Evolutionary conservation across 2,329 filamentous ascomycete species (phyloP), one percentile per base, ranked within the genome.

Genomic region (Juglanconis oblonga): DNA sequence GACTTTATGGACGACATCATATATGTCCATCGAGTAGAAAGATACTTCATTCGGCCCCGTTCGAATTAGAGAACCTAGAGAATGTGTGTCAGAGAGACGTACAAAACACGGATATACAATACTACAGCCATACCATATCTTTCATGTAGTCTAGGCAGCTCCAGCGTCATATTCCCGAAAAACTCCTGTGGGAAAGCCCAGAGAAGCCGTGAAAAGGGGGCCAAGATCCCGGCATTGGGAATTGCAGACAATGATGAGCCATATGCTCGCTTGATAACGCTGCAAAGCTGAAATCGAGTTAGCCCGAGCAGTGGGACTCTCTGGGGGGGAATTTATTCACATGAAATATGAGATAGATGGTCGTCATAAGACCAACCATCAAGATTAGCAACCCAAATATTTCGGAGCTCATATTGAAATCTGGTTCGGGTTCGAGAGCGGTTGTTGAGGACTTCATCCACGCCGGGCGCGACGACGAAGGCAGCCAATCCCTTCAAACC

Each of bases 11-110:
- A 70, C 59, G 0, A 53, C 58, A 13, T 70, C 65, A 14, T 70
- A 69, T 9, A 66, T 55, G 0, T 69, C 67, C 14, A 66, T 57
- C 0, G 67, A 70, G 17, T 69, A 70, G 38, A 69, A 70, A 0
- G 67, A 69, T 1, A 70, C 55, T 36, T 71, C 67, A 13, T 64
- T 65, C 2, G 68, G 64, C 5, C 65, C 61, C 48, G 69, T 67
- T 11, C 62, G 64, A 7, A 69, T 53, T 0, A 70, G 51, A 0
- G 67, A 65, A 0, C 68, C 66, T 68, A 1, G 7, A 10, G 10
- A 51, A 52, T 33, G 29, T 10, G 2, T 1, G 10, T 24, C 2
- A 24, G 10, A 29, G 17, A 24, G 17, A 24, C 17, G 17, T 24
- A 24, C 17, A 24, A 24, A 24, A 24, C 17, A 24, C 17, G 17